Conservation (phyloP, 768 basidiomycete genomes). For the Saitozyma podzolica region DNA sequence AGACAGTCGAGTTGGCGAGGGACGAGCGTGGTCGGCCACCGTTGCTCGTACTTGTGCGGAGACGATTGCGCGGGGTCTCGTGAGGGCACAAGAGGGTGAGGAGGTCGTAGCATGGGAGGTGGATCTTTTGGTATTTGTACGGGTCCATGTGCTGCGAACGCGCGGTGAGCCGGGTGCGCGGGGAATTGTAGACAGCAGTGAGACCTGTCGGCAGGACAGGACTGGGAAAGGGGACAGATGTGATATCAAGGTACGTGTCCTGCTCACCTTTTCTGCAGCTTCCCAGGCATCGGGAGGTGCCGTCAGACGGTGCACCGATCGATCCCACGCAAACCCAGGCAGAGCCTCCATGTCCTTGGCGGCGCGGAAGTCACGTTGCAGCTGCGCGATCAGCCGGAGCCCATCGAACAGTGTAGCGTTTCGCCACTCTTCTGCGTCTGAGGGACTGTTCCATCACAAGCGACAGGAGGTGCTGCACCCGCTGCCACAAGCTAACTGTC, state of each 20-base stretch:
- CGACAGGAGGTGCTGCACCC: no score
- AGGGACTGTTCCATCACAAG: no score
- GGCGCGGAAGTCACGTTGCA: constrained; percentile 39
- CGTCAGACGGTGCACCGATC: constrained; percentile 11
- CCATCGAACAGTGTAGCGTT: no score
- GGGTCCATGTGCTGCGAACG: constrained; percentile 22
- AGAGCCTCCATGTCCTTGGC: constrained; percentile 36
- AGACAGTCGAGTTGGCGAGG: constrained; percentile 2
- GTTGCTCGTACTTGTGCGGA: constrained; percentile 4
- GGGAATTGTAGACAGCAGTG: no score
- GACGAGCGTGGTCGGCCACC: constrained; percentile 6
- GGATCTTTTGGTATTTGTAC: constrained; percentile 33
- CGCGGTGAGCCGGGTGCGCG: no score
- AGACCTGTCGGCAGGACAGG: not conserved
- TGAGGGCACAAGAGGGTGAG: constrained; percentile 26
- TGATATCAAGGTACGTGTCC: constrained; percentile 4
- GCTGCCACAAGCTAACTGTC: no score
- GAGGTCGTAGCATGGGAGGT: constrained; percentile 30
- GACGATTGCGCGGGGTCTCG: constrained; percentile 15
- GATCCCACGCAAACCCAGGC: constrained; percentile 38
- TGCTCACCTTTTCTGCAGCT: constrained; percentile 28
- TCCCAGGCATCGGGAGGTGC: constrained; percentile 33
- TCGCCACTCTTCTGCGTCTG: no score
- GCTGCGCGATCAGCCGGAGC: not conserved
- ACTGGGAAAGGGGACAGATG: not conserved